Percentiles rank a stretch among this genome's conserved stretches.
These are phyloP conservation scores for Lyophyllum atratum DNA, from an alignment of 768 basidiomycete genomes.

Conservation along the genomic window DNA sequence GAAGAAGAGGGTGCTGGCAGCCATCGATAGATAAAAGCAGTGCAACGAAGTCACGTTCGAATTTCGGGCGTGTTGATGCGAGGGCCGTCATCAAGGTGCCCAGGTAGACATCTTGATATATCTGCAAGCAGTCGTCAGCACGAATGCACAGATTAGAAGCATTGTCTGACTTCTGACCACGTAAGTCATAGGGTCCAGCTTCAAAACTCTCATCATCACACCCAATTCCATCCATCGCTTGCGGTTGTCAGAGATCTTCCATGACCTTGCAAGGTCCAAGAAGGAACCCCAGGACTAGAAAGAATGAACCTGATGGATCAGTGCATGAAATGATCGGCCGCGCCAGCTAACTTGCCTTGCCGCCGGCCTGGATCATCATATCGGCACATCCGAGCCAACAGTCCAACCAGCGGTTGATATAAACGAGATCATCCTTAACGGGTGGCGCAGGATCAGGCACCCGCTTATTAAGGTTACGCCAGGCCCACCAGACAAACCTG, in stretches of 20 bases:
- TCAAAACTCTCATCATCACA: slow-evolving; percentile 58
- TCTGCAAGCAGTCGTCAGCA: slow-evolving; percentile 30
- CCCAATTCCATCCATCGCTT: slow-evolving; percentile 63
- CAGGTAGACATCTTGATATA: slow-evolving; percentile 50
- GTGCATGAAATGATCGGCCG: neutral
- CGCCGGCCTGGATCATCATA: slow-evolving; percentile 46
- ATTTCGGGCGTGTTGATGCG: slow-evolving; percentile 44
- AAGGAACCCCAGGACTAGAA: slow-evolving; percentile 65
- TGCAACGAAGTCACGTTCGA: slow-evolving; percentile 61
- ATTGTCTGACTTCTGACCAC: slow-evolving; percentile 37
- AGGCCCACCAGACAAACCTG: slow-evolving; percentile 31
- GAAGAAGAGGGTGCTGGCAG: slow-evolving; percentile 22
- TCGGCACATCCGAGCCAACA: slow-evolving; percentile 76
- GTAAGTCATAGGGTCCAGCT: slow-evolving; percentile 64
- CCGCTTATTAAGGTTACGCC: slow-evolving; percentile 44
- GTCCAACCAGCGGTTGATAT: slow-evolving; percentile 61
- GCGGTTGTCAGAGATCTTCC: slow-evolving; percentile 52
- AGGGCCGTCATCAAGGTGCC: slow-evolving; percentile 54
- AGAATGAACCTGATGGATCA: neutral
- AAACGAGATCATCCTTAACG: slow-evolving; percentile 23
- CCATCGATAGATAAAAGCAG: slow-evolving; percentile 52
- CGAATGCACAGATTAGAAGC: neutral
- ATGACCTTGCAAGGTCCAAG: slow-evolving; percentile 45
- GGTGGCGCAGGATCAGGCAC: slow-evolving; percentile 34
- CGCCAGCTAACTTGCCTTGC: slow-evolving; percentile 23